A percentile compares a stretch with the other conserved stretches of the same genome.
Evolutionary conservation across 2,329 filamentous ascomycete genomes (phyloP).

Genomic region (Podosphaera aphanis): DNA sequence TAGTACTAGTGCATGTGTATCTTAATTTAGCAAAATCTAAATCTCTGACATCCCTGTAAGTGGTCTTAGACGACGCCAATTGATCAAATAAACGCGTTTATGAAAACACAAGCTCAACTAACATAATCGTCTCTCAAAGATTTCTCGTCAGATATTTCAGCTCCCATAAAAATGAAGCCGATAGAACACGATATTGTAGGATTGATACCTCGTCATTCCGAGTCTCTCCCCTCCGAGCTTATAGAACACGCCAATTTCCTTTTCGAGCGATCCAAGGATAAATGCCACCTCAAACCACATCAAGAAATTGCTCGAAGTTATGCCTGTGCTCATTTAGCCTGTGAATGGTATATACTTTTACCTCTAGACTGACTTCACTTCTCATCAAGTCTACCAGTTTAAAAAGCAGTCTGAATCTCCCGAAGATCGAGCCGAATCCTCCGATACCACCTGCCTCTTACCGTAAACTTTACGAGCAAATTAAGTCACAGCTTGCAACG

Average conservation of each 20-base stretch:
- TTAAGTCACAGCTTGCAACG: constrained; percentile 45
- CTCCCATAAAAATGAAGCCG: constrained; percentile 33
- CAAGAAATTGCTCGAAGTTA: constrained; percentile 74
- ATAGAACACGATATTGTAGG: constrained; percentile 51
- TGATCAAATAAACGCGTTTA: no score
- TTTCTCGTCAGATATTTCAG: background rate
- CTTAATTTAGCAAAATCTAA: no score
- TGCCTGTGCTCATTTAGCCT: constrained; percentile 73
- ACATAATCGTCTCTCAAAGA: no score
- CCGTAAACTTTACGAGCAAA: constrained; percentile 58
- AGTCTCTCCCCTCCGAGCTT: constrained; percentile 43
- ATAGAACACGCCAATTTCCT: constrained; percentile 48
- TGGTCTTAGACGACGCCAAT: no score
- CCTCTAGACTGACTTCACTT: background rate
- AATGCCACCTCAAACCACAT: constrained; percentile 57
- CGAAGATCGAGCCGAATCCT: constrained; percentile 49
- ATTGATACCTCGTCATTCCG: constrained; percentile 49
- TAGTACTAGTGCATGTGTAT: no score
- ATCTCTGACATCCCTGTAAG: no score
- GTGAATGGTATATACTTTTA: constrained; percentile 37
- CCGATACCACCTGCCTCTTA: constrained; percentile 64
- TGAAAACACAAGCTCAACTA: no score
- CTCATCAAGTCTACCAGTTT: constrained; percentile 27
- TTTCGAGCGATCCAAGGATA: constrained; percentile 57
- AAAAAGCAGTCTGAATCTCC: constrained; percentile 53